These are phyloP conservation scores for Pinus tabuliformis DNA, from an alignment of 75 land plant species.

Conservation along the genomic window DNA sequence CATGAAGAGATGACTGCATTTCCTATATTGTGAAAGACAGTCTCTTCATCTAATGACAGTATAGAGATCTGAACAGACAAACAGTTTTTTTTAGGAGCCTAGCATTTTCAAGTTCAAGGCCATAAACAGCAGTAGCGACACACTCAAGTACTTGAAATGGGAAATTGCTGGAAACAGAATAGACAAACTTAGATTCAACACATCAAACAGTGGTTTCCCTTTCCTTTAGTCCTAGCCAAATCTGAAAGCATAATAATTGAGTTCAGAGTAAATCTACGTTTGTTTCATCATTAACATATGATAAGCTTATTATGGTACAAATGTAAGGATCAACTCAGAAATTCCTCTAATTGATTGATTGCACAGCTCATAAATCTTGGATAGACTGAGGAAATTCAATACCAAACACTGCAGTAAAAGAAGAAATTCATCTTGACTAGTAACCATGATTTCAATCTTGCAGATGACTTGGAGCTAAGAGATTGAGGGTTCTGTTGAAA, in stretches of 20 bases:
- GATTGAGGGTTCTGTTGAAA: neutral
- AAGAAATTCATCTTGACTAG: neutral
- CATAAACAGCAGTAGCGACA: neutral
- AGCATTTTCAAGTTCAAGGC: neutral
- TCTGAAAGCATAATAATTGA: neutral
- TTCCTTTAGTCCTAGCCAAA: neutral
- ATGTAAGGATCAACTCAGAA: neutral
- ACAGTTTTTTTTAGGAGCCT: neutral
- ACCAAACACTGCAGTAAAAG: neutral
- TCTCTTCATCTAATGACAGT: neutral
- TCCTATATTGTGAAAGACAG: neutral
- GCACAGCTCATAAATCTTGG: neutral
- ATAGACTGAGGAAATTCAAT: neutral
- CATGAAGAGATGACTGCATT: constrained; percentile 2
- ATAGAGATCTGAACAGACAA: constrained; percentile 2
- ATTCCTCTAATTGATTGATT: neutral
- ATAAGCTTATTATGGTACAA: neutral
- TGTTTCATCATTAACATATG: neutral
- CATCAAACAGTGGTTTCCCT: neutral
- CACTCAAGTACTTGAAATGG: neutral
- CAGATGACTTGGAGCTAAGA: neutral
- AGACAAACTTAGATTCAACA: neutral
- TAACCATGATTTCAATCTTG: neutral
- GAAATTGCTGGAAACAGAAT: neutral
- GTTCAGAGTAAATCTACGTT: neutral